A percentile compares a stretch with the other conserved stretches of the same genome.
These are phyloP conservation scores for Pythium apleroticum DNA, from an alignment of 352 stramenopile genomes.

Conservation along the genomic window DNA sequence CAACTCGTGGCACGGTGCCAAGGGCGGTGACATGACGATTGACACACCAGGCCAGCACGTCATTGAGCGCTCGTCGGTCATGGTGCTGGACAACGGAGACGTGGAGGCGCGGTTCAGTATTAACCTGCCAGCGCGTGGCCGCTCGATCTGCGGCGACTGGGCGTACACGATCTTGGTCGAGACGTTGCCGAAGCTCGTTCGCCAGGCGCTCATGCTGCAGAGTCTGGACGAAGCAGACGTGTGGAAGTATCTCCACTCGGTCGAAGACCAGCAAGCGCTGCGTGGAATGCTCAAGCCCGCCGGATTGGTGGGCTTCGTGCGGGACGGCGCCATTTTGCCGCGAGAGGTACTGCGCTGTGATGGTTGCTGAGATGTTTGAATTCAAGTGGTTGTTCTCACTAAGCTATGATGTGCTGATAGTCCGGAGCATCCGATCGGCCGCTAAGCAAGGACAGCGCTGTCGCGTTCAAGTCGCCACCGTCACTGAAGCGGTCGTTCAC, in stretches of 20 bases:
- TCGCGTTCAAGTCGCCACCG: slow-evolving; percentile 86
- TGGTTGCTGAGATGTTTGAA: not conserved
- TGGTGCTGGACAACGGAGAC: slow-evolving; percentile 70
- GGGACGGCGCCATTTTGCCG: slow-evolving; percentile 92
- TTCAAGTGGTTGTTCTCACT: not conserved
- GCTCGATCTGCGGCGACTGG: slow-evolving; percentile 93
- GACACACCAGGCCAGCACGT: slow-evolving; percentile 92
- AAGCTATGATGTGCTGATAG: slow-evolving; percentile 7
- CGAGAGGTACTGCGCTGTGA: slow-evolving; percentile 38
- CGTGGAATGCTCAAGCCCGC: slow-evolving; percentile 74
- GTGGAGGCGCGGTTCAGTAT: slow-evolving; percentile 95
- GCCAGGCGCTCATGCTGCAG: slow-evolving; percentile 70
- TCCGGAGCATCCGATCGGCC: slow-evolving; percentile 65
- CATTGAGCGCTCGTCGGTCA: slow-evolving; percentile 91
- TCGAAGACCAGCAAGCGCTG: slow-evolving; percentile 93
- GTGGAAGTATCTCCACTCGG: slow-evolving; percentile 85
- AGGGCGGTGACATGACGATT: slow-evolving; percentile 96
- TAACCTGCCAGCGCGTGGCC: slow-evolving; percentile 92
- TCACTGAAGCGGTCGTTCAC: slow-evolving; percentile 82
- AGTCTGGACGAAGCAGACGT: slow-evolving; percentile 71
- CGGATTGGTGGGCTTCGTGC: slow-evolving; percentile 92
- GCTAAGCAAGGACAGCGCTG: slow-evolving; percentile 38
- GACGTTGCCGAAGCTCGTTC: slow-evolving; percentile 86
- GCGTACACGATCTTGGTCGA: slow-evolving; percentile 91
- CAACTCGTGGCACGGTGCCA: slow-evolving; percentile 81